Evolutionary conservation across 1,284 basidiomycete genomes (phyloP), one percentile per base, ranked within the genome.

Genomic region (Phlebopus sp.): DNA sequence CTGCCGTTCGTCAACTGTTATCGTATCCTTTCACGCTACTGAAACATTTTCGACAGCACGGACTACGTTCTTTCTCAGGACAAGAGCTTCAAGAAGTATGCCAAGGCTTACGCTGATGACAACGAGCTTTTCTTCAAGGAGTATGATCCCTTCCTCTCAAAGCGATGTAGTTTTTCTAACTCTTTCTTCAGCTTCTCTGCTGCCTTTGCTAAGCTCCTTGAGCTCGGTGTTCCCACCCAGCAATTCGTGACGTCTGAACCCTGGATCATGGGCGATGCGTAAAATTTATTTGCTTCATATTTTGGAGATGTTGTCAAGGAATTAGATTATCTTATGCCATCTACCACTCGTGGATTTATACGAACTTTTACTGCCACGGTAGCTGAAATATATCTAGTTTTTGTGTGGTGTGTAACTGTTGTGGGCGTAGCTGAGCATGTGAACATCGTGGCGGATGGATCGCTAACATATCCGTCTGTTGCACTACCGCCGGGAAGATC

Each of bases 71-170:
- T 97, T 47, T 76, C 79, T 52, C 82, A 85, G 67, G 93, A 96
- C 75, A 95, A 92, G 81, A 75, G 73, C 57, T 95, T 95, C 82
- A 90, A 86, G 76, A 90, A 90, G 69, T 83, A 73, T 60, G 87
- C 86, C 49, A 82, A 91, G 71, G 77, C 79, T 25, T 97, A 96
- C 62, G 92, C 94, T 38, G 79, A 90, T 40, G 81, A 86, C 64
- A 80, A 90, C 69, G 79, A 87, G 11, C 73, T 86, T 25, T 97
- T 89, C 80, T 96, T 96, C 80, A 84, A 86, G 65, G 93, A 95
- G 91, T 64, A 42, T 15, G 50, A 50, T 14, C 11, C 30, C 50
- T 47, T 9, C 39, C 14, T 18, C 43, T 44, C 39, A 36, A 29
- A 2, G 2, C 5, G 23, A 3, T 21, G n/a, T 15, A 15, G 35